Conservation (phyloP, 140 eudicot species). For the Cichorium intybus region DNA sequence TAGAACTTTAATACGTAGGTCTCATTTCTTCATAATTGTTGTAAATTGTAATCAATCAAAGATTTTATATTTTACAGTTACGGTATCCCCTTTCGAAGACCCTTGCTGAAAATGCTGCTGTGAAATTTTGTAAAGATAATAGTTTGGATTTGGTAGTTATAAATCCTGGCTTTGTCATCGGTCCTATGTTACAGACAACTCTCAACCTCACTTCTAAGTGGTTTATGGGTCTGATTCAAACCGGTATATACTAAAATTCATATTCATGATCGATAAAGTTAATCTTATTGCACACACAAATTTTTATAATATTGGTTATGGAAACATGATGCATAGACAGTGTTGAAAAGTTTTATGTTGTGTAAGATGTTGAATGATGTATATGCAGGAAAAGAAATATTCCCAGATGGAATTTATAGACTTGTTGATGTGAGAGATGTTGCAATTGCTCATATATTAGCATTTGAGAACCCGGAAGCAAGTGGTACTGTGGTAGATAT, state of each 20-base stretch:
- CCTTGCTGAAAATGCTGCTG: constrained; percentile 47
- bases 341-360: neutral
- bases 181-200: constrained; percentile 54
- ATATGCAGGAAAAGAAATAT: constrained; percentile 30
- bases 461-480: constrained; percentile 48
- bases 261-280: too few species aligned
- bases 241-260: constrained; percentile 14
- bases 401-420: constrained; percentile 22
- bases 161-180: constrained; percentile 42
- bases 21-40: neutral
- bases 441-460: constrained; percentile 50
- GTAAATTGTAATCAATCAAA: neutral
- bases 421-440: constrained; percentile 67
- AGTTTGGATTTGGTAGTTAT: constrained; percentile 42
- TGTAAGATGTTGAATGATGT: neutral
- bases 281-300: too few species aligned
- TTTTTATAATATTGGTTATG: too few species aligned
- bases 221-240: constrained; percentile 19
- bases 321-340: too few species aligned
- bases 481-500: constrained; percentile 46
- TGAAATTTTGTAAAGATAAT: constrained; percentile 41
- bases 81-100: constrained; percentile 51
- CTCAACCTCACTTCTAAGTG: constrained; percentile 33
- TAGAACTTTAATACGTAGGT: neutral
- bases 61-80: constrained; percentile 16